Conservation (phyloP, 2,329 filamentous ascomycete genomes). For the Penicillium freii region DNA sequence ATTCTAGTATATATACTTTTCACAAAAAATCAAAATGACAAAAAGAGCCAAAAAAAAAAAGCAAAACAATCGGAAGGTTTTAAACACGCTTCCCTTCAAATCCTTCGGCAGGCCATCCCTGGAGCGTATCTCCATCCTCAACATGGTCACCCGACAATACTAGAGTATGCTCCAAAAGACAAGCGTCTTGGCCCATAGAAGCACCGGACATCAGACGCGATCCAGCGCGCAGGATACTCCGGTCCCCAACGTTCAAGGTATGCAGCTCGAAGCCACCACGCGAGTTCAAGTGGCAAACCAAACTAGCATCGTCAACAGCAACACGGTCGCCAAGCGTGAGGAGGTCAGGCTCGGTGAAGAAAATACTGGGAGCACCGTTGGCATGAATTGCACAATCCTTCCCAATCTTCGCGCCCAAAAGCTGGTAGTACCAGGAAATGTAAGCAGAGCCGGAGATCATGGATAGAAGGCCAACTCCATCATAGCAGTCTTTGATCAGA, state of each 20-base stretch:
- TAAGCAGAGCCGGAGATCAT: slow-evolving; percentile 56
- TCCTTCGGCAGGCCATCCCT: slow-evolving; percentile 55
- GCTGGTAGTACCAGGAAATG: slow-evolving; percentile 54
- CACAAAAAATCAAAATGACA: background rate
- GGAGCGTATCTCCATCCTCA: slow-evolving; percentile 51
- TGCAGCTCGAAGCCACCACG: slow-evolving; percentile 58
- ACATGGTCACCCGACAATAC: slow-evolving; percentile 58
- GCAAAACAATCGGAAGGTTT: background rate
- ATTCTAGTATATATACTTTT: background rate
- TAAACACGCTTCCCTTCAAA: slow-evolving; percentile 30
- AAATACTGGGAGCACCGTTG: slow-evolving; percentile 52
- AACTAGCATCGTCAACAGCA: slow-evolving; percentile 55
- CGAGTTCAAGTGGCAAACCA: slow-evolving; percentile 58
- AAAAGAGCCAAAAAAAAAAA: background rate
- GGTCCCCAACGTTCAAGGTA: slow-evolving; percentile 49
- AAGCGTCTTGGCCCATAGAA: slow-evolving; percentile 53
- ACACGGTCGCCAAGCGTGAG: slow-evolving; percentile 55
- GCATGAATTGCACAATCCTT: slow-evolving; percentile 57
- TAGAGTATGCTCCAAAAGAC: slow-evolving; percentile 58
- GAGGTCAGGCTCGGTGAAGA: slow-evolving; percentile 59
- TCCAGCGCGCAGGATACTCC: slow-evolving; percentile 54
- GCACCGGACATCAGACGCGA: slow-evolving; percentile 55
- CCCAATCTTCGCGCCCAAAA: slow-evolving; percentile 55
- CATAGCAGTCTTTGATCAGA: slow-evolving; percentile 52
- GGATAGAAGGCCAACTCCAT: slow-evolving; percentile 52